Evolutionary conservation across 805 yeast species (phyloP), one percentile per base, ranked within the genome.

Genomic region (Metschnikowia lunata): DNA sequence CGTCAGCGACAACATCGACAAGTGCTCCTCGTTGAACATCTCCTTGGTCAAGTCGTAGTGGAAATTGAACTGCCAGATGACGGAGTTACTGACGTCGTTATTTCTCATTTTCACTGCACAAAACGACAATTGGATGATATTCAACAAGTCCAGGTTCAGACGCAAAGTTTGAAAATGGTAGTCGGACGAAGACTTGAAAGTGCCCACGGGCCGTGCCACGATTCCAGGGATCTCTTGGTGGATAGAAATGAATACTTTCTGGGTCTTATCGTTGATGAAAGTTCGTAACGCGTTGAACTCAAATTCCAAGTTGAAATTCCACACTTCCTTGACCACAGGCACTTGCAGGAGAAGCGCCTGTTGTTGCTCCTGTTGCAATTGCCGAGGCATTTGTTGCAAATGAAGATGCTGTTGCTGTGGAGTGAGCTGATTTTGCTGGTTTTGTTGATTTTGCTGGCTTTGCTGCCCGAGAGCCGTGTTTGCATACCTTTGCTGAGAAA

Each of bases 31-130:
- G 18, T 91, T 84, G 52, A 81, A 87, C 97, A 93, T 91, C 59
- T 88, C 93, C 30, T 73, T 69, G 32, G 76, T 72, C 31, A 86
- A 67, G 63, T 86, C 90, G 64, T 89, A 93, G 52, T 76, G 73
- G 69, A 93, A 89, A 64, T 93, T 93, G 69, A 93, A 90, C 62
- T 91, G 97, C 97, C 97, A 93, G n/a, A 97, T 88, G 74, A 50
- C 71, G 71, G 51, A 81, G 34, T 88, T 71, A 26, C 95, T 95
- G 37, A 64, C 52, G 49, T 67, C 72, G 47, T 63, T 61, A 38
- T 63, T 58, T 50, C 59, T 60, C 32, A 68, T 55, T 49, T 69
- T 69, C 13, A 67, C 62, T 3, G 66, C 66, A 52, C 75, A 71
- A 39, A 71, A 59, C 2, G 67, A 60, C 43, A 93, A 76, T 65